These are phyloP conservation scores for Urostyla sp. DNA, from an alignment of 73 alveolate genomes.

Conservation along the genomic window DNA sequence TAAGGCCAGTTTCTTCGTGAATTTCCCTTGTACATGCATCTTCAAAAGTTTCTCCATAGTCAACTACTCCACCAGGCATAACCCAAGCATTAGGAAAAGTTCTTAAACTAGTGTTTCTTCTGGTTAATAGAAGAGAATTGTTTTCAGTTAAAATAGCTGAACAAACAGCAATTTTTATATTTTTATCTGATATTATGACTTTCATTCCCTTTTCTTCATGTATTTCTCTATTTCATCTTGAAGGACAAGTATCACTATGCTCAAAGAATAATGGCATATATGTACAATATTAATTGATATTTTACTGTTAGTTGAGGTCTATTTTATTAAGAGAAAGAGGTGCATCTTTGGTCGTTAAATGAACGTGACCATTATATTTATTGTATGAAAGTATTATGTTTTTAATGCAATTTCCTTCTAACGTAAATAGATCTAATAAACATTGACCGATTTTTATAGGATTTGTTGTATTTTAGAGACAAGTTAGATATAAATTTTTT, in stretches of 20 bases:
- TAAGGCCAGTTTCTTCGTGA: slow-evolving; percentile 39
- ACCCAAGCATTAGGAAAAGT: slow-evolving; percentile 57
- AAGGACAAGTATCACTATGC: slow-evolving; percentile 59
- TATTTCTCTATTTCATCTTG: slow-evolving; percentile 12
- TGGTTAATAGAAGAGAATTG: not conserved
- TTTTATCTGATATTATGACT: not conserved
- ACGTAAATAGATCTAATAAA: too few species aligned
- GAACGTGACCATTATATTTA: too few species aligned
- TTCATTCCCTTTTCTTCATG: not conserved
- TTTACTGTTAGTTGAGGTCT: too few species aligned
- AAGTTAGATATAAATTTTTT: too few species aligned
- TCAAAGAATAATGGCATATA: slow-evolving; percentile 24
- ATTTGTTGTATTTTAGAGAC: too few species aligned
- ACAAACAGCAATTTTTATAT: slow-evolving; percentile 43
- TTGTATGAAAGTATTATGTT: too few species aligned
- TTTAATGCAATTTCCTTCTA: too few species aligned
- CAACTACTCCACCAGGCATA: slow-evolving; percentile 56
- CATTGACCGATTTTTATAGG: too few species aligned
- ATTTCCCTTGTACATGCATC: slow-evolving; percentile 41
- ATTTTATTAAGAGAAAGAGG: too few species aligned
- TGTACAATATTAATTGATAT: not conserved
- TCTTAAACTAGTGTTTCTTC: slow-evolving; percentile 17
- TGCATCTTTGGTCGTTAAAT: too few species aligned
- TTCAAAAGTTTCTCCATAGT: slow-evolving; percentile 31
- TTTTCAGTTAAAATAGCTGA: slow-evolving; percentile 1